Percentiles rank a stretch among this genome's conserved stretches.
Evolutionary conservation across 2,329 filamentous ascomycete species (phyloP).

Genomic region (Ophiostoma pallidulum): DNA sequence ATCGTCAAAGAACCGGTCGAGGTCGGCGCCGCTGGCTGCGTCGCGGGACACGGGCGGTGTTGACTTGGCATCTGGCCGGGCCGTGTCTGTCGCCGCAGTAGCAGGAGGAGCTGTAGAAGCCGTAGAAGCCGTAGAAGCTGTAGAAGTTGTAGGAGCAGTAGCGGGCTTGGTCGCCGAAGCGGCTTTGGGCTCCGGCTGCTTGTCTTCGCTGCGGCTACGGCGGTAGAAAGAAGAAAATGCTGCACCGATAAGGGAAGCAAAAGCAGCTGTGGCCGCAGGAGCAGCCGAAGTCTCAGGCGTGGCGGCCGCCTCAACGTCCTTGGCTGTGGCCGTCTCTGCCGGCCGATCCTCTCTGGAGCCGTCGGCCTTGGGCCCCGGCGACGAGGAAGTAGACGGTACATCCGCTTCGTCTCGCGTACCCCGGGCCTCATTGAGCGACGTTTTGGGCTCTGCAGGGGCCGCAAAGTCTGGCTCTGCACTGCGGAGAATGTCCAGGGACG

Average conservation of each 20-base stretch:
- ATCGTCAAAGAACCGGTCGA: conserved; percentile 9
- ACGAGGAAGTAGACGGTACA: too few relatives aligned
- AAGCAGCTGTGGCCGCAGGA: not conserved
- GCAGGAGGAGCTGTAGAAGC: not conserved
- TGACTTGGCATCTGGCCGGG: not conserved
- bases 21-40: conserved; percentile 3
- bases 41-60: not conserved
- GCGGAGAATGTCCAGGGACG: not conserved
- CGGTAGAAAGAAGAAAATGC: conserved; percentile 9
- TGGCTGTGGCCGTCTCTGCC: not conserved
- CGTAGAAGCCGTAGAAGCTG: too few relatives aligned
- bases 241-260: conserved; percentile 7
- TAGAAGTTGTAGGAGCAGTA: too few relatives aligned
- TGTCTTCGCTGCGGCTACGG: conserved; percentile 4
- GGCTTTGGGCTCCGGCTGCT: not conserved
- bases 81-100: not conserved
- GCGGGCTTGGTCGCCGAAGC: not conserved
- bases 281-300: not conserved
- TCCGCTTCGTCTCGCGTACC: too few relatives aligned
- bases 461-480: not conserved
- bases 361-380: too few relatives aligned
- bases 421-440: too few relatives aligned
- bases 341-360: not conserved
- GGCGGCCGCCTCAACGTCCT: not conserved
- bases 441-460: too few relatives aligned